Evolutionary conservation across 306 rosid species (phyloP).

Genomic region (Astragalus glycyphyllos): DNA sequence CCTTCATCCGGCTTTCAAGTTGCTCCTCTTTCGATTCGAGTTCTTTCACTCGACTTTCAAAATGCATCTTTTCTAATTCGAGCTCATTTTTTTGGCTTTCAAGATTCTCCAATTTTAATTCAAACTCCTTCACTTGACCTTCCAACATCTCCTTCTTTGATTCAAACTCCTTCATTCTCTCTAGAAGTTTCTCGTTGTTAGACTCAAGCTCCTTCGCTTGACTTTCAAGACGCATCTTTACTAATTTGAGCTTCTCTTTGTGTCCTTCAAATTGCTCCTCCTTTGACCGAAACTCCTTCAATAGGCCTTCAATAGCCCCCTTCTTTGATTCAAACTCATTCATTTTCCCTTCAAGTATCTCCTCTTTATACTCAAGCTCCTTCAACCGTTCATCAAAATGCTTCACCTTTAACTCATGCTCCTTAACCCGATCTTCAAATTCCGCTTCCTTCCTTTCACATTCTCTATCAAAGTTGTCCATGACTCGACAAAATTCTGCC

Average conservation of each 20-base stretch:
- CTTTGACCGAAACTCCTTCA: neutral
- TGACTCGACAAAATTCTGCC: neutral
- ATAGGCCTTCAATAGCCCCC: neutral
- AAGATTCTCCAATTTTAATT: too few species aligned
- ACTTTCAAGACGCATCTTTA: neutral
- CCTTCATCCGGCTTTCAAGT: neutral
- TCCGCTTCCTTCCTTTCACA: conserved; percentile 31
- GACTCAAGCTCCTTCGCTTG: neutral
- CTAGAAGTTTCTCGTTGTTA: neutral
- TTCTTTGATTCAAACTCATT: neutral
- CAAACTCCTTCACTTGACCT: neutral
- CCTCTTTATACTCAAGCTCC: neutral
- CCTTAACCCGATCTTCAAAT: conserved; percentile 1
- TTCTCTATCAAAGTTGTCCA: neutral
- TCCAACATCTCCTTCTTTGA: neutral
- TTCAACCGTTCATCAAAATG: neutral
- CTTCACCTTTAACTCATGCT: neutral
- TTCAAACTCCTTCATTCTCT: neutral
- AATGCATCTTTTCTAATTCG: neutral
- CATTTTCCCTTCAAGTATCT: neutral
- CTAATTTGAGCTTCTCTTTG: conserved; percentile 16
- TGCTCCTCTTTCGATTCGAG: neutral
- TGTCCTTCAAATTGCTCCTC: neutral
- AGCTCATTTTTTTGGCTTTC: neutral
- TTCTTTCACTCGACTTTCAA: neutral